phyloP scores from a whole-genome alignment of 2,329 filamentous ascomycete genomes.

The Alternaria triticimaculans region DNA sequence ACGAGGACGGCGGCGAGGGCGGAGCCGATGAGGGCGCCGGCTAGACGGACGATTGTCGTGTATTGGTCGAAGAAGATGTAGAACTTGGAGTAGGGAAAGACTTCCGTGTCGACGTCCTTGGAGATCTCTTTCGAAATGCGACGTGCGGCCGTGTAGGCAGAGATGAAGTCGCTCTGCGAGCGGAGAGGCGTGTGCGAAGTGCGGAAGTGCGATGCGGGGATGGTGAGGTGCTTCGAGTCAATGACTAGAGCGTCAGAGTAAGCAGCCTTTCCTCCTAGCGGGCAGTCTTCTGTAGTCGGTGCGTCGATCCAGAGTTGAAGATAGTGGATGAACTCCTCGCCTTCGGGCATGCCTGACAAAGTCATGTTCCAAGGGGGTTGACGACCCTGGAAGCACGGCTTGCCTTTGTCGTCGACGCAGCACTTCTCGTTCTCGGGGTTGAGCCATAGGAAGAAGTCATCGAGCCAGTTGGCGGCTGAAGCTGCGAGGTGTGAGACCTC shows the following conservation, averaged over 20 bases:
- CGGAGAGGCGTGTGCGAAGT: conserved; percentile 86
- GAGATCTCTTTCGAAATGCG: conserved; percentile 83
- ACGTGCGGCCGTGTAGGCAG: conserved; percentile 85
- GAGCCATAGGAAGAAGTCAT: conserved; percentile 97
- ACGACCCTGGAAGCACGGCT: conserved; percentile 80
- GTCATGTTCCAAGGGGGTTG: conserved; percentile 88
- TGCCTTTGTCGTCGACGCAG: conserved; percentile 69
- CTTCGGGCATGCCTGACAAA: conserved; percentile 88
- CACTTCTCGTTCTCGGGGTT: conserved; percentile 74
- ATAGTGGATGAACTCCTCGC: conserved; percentile 88
- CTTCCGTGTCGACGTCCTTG: conserved; percentile 73
- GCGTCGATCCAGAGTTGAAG: conserved; percentile 81
- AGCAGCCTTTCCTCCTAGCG: conserved; percentile 84
- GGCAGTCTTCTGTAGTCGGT: conserved; percentile 82
- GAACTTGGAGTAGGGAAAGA: conserved; percentile 97
- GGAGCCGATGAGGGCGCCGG: conserved; percentile 78
- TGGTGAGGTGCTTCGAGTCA: conserved; percentile 68
- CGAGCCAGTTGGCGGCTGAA: conserved; percentile 92
- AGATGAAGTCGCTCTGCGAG: conserved; percentile 91
- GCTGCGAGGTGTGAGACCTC: conserved; percentile 87
- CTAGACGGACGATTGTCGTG: conserved; percentile 79
- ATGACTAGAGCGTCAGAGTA: conserved; percentile 87
- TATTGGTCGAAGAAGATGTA: conserved; percentile 99
- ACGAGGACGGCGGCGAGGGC: conserved; percentile 86
- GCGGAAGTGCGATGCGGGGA: conserved; percentile 88